Conservation (phyloP, 495 filamentous ascomycete species). For the Aspergillus taichungensis region DNA sequence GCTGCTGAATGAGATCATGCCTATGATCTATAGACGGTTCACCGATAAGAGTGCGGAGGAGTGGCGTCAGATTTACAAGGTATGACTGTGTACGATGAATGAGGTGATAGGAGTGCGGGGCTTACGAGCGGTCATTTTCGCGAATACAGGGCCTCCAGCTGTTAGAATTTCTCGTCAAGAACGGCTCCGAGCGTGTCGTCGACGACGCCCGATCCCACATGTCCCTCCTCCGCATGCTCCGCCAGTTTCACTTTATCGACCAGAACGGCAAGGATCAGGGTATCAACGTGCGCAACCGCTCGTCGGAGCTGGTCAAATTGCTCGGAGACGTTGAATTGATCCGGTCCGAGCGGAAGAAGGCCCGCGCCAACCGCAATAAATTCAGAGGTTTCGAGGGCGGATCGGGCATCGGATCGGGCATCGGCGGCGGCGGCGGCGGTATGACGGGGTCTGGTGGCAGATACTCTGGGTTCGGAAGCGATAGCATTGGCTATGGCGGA, state of each 20-base stretch:
- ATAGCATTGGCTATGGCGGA: conserved; percentile 61
- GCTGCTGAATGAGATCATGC: conserved; percentile 98
- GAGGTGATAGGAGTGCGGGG: too few species aligned
- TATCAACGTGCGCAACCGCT: conserved; percentile 92
- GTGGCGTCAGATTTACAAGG: conserved; percentile 99
- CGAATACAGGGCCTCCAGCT: conserved; percentile 67
- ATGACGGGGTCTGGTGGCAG: conserved; percentile 49
- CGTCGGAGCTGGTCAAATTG: conserved; percentile 90
- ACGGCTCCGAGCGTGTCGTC: conserved; percentile 94
- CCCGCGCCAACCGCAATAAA: conserved; percentile 79
- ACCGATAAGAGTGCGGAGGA: conserved; percentile 98
- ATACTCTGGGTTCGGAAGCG: conserved; percentile 88
- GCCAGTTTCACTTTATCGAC: conserved; percentile 97
- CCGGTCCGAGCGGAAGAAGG: conserved; percentile 89
- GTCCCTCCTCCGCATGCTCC: conserved; percentile 93
- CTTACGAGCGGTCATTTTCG: neutral
- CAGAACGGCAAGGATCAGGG: conserved; percentile 96
- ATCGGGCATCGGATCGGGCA: conserved; percentile 47
- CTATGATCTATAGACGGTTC: conserved; percentile 98
- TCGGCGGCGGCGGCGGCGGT: conserved; percentile 56
- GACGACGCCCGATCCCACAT: conserved; percentile 95
- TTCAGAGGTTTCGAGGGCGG: conserved; percentile 92
- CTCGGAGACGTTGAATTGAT: conserved; percentile 91
- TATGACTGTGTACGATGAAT: conserved; percentile 10
- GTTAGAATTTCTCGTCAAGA: conserved; percentile 95